Conservation (phyloP, 2,329 filamentous ascomycete species). For the Biscogniauxia sp. region DNA sequence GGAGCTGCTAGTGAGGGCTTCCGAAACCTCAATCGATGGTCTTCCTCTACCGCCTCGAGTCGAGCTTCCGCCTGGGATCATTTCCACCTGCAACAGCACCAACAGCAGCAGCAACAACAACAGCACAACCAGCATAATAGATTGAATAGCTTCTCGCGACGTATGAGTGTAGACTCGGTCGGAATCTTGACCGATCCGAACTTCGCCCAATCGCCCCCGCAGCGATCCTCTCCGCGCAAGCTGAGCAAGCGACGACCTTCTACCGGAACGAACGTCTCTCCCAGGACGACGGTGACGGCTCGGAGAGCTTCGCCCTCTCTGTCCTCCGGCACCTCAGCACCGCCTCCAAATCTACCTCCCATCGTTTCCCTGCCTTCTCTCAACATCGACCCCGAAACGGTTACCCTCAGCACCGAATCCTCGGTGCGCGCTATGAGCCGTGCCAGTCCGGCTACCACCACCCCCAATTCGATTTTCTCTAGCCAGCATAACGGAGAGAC, state of each 20-base stretch:
- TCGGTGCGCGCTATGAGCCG: slow-evolving; percentile 20
- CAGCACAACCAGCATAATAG: slow-evolving; percentile 27
- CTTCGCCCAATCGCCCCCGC: slow-evolving; percentile 8
- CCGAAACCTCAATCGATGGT: slow-evolving; percentile 53
- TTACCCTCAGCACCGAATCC: slow-evolving; percentile 11
- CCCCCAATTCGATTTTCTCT: slow-evolving; percentile 23
- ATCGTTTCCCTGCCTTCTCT: slow-evolving; percentile 42
- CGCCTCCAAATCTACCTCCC: slow-evolving; percentile 39
- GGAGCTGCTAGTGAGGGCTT: slow-evolving; percentile 40
- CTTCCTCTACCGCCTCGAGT: slow-evolving; percentile 50
- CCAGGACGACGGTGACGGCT: slow-evolving; percentile 12
- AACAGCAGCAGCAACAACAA: slow-evolving; percentile 14
- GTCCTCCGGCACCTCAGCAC: slow-evolving; percentile 33
- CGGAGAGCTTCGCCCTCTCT: slow-evolving; percentile 16
- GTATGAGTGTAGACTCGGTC: slow-evolving; percentile 44
- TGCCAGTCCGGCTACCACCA: slow-evolving; percentile 20
- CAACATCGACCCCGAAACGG: slow-evolving; percentile 27
- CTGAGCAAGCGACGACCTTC: slow-evolving; percentile 28
- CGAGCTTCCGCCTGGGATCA: slow-evolving; percentile 37
- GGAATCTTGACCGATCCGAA: slow-evolving; percentile 13
- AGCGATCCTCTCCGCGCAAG: slow-evolving; percentile 25
- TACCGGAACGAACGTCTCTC: slow-evolving; percentile 26
- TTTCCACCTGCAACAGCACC: slow-evolving; percentile 13
- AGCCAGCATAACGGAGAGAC: slow-evolving; percentile 21
- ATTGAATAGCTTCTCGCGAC: slow-evolving; percentile 37